phyloP scores from a whole-genome alignment of 1,139 yeast species.

The Suhomyces wounanorum region DNA sequence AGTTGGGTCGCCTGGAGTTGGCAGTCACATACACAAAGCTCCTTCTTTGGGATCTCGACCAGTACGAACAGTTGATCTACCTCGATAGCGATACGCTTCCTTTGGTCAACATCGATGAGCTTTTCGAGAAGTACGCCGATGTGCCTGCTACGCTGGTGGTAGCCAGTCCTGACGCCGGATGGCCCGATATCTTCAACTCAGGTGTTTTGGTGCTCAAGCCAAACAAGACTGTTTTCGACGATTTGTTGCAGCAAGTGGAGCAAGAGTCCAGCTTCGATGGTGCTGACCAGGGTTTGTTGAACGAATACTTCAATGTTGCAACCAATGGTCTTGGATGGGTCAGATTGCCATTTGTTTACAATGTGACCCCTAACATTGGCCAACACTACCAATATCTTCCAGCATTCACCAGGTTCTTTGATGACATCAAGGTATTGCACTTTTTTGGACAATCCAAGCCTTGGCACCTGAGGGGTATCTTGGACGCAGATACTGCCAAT shows the following conservation, averaged over 20 bases:
- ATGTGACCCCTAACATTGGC: conserved; percentile 32
- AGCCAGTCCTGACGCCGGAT: conserved; percentile 39
- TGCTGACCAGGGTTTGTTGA: conserved; percentile 38
- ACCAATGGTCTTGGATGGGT: conserved; percentile 26
- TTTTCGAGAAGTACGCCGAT: conserved; percentile 23
- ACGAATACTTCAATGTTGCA: conserved; percentile 27
- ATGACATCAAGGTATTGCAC: conserved; percentile 32
- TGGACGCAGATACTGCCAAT: conserved; percentile 21
- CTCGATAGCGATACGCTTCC: conserved; percentile 36
- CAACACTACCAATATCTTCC: conserved; percentile 35
- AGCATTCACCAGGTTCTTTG: conserved; percentile 31
- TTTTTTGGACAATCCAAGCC: conserved; percentile 34
- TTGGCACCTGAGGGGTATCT: conserved; percentile 24
- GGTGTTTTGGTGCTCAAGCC: conserved; percentile 36
- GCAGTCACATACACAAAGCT: conserved; percentile 32
- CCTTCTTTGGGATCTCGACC: conserved; percentile 30
- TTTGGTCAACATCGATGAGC: conserved; percentile 25
- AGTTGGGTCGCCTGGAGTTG: conserved; percentile 32
- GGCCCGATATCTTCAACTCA: conserved; percentile 41
- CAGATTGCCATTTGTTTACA: conserved; percentile 32
- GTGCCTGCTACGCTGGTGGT: conserved; percentile 21
- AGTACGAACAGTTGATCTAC: conserved; percentile 29
- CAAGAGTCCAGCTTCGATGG: conserved; percentile 32
- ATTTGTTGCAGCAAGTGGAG: conserved; percentile 20
- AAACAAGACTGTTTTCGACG: conserved; percentile 18